Evolutionary conservation across 2,329 filamentous ascomycete species (phyloP).

Genomic region (Aspergillus sp.): DNA sequence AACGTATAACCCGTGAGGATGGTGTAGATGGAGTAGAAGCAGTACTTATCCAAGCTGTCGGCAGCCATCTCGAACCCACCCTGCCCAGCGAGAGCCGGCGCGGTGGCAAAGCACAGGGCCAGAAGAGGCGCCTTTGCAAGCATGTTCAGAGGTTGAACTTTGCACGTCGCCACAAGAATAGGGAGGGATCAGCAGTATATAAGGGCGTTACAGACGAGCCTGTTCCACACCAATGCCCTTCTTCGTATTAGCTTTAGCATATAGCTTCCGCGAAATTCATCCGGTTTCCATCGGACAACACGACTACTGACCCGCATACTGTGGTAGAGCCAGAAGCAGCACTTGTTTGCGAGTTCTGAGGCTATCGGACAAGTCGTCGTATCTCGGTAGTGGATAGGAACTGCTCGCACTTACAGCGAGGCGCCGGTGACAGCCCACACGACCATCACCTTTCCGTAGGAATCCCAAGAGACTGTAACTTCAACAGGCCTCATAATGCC

Average conservation of each 20-base stretch:
- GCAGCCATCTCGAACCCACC: neutral
- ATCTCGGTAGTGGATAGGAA: neutral
- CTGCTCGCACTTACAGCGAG: neutral
- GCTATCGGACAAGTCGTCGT: neutral
- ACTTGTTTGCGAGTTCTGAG: neutral
- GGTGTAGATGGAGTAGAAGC: slow-evolving; percentile 22
- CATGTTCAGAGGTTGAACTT: neutral
- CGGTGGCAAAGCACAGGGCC: neutral
- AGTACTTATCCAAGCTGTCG: slow-evolving; percentile 15
- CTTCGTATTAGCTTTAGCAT: neutral
- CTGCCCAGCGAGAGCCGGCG: neutral
- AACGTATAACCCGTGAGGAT: neutral
- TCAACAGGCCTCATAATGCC: neutral
- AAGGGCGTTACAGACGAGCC: neutral
- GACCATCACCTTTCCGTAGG: no score
- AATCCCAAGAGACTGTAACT: neutral
- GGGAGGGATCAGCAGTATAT: neutral
- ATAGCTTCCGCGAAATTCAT: no score
- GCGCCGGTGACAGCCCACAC: no score
- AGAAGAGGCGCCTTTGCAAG: neutral
- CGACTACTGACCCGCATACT: neutral
- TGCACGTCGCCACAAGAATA: neutral
- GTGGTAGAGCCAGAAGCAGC: neutral
- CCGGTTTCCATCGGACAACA: neutral
- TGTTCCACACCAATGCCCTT: neutral